Percentiles rank a stretch among this genome's conserved stretches.
These are phyloP conservation scores for Daldinia caldariorum DNA, from an alignment of 495 filamentous ascomycete genomes.

Conservation along the genomic window DNA sequence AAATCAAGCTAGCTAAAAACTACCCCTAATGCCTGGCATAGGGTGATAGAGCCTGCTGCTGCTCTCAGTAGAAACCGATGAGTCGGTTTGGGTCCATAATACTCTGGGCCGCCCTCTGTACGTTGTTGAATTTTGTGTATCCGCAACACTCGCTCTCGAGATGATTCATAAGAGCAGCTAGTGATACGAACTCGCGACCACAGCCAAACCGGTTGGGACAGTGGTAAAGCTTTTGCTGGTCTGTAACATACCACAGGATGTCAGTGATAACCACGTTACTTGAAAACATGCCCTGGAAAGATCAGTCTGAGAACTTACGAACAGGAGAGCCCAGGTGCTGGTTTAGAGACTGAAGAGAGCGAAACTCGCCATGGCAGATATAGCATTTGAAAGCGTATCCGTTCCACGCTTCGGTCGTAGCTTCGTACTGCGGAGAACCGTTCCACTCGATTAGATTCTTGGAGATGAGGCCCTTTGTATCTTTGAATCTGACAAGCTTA, in stretches of 20 bases:
- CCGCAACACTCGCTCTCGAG: constrained; percentile 65
- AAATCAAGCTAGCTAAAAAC: not conserved
- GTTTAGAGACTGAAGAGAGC: not conserved
- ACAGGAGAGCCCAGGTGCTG: not conserved
- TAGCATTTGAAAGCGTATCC: not conserved
- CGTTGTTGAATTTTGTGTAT: constrained; percentile 59
- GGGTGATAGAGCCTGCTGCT: not conserved
- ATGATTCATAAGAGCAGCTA: constrained; percentile 64
- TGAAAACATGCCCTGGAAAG: not conserved
- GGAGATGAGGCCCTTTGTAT: constrained; percentile 1
- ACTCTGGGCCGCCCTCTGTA: not conserved
- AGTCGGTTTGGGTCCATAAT: not conserved
- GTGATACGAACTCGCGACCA: constrained; percentile 53
- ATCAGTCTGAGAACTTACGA: not conserved
- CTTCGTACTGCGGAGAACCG: not conserved
- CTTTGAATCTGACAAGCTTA: not conserved
- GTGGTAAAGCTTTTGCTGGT: not conserved
- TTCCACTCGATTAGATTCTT: constrained; percentile 22
- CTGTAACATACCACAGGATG: not conserved
- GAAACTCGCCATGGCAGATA: not conserved
- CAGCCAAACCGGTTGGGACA: not conserved
- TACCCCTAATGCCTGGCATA: not conserved
- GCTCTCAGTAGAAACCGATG: not conserved
- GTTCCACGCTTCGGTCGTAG: not conserved
- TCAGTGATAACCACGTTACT: not conserved